Percentiles rank a stretch among this genome's conserved stretches.
These are phyloP conservation scores for Phycomyces blakesleeanus DNA, from an alignment of 192 early-diverging fungal species.

Conservation along the genomic window DNA sequence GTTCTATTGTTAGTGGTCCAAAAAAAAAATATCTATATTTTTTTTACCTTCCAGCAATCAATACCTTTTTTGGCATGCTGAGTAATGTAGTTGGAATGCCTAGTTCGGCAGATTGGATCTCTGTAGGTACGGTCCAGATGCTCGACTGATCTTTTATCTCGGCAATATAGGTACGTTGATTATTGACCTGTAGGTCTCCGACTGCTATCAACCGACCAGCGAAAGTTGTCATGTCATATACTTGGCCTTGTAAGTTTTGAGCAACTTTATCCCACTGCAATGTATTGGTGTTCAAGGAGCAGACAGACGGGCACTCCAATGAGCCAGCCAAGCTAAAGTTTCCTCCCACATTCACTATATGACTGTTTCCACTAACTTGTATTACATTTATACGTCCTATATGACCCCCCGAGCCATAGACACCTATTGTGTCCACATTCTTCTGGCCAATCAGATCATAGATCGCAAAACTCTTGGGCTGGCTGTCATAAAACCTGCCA, in stretches of 20 bases:
- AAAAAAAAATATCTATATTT: no score
- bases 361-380: constrained; percentile 5
- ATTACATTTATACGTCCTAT: constrained; percentile 18
- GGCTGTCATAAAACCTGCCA: constrained; percentile 10
- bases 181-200: constrained; percentile 10
- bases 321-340: constrained; percentile 49
- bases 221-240: constrained; percentile 35
- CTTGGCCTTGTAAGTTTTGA: constrained; percentile 23
- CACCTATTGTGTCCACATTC: constrained; percentile 19
- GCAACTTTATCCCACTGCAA: constrained; percentile 24
- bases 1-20: no score
- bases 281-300: constrained; percentile 20
- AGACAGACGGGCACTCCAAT: constrained; percentile 25
- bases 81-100: background rate
- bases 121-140: background rate
- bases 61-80: constrained; percentile 6
- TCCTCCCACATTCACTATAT: constrained; percentile 45
- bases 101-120: background rate
- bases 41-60: constrained; percentile 34
- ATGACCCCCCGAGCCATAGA: constrained; percentile 15
- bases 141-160: background rate
- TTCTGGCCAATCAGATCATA: constrained; percentile 44
- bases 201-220: constrained; percentile 16
- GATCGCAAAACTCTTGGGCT: constrained; percentile 38
- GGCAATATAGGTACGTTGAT: background rate